A percentile compares a stretch with the other conserved stretches of the same genome.
Evolutionary conservation across 768 basidiomycete genomes (phyloP).

Genomic region (Boletus huronensis): DNA sequence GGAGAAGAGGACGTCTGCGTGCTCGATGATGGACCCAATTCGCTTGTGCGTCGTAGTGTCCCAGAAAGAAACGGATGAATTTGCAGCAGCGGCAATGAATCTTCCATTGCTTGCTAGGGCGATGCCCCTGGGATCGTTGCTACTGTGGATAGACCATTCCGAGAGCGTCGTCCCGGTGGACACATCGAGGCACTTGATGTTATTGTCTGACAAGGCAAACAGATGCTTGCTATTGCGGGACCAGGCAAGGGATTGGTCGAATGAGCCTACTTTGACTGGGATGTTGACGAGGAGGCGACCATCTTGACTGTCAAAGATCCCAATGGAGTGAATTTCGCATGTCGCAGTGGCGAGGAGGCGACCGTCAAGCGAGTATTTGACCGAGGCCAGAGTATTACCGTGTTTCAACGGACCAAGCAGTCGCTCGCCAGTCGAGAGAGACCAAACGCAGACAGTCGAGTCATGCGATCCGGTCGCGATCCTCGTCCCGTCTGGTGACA

Average conservation of each 20-base stretch:
- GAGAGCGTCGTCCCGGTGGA: neutral
- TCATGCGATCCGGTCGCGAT: slow-evolving; percentile 10
- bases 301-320: slow-evolving; percentile 3
- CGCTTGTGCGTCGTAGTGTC: slow-evolving; percentile 5
- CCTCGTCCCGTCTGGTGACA: slow-evolving; percentile 11
- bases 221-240: neutral
- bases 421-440: neutral
- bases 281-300: neutral
- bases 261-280: neutral
- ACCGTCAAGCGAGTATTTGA: slow-evolving; percentile 12
- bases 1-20: neutral
- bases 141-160: slow-evolving; percentile 3
- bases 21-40: slow-evolving; percentile 7
- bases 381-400: neutral
- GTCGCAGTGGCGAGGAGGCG: slow-evolving; percentile 6
- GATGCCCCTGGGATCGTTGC: neutral
- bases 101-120: slow-evolving; percentile 1
- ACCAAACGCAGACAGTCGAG: slow-evolving; percentile 3
- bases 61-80: slow-evolving; percentile 11
- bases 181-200: slow-evolving; percentile 1
- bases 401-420: slow-evolving; percentile 3
- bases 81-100: slow-evolving; percentile 2
- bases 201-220: slow-evolving; percentile 1
- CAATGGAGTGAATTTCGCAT: neutral
- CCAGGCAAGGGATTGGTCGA: slow-evolving; percentile 9